phyloP scores from a whole-genome alignment of 1,139 yeast species.

The Yamadazyma atlantica region DNA sequence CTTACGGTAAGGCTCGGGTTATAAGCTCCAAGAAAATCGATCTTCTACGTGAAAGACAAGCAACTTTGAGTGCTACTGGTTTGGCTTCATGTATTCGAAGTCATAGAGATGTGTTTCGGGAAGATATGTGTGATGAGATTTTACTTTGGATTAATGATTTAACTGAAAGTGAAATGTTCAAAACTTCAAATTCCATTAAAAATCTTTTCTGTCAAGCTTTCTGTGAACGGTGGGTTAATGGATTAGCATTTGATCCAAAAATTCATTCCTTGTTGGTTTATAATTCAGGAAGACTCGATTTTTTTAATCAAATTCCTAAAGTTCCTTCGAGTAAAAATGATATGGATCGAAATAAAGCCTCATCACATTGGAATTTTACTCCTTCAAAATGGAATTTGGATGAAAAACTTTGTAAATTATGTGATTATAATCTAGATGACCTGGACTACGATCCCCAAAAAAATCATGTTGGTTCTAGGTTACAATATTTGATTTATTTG shows the following conservation, averaged over 20 bases:
- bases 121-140: constrained; percentile 78
- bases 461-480: constrained; percentile 61
- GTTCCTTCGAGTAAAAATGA: constrained; percentile 17
- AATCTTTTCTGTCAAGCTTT: constrained; percentile 57
- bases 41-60: constrained; percentile 54
- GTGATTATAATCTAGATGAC: constrained; percentile 41
- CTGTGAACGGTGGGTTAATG: constrained; percentile 55
- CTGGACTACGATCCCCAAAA: constrained; percentile 26
- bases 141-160: constrained; percentile 64
- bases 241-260: constrained; percentile 25
- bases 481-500: constrained; percentile 70
- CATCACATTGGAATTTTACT: constrained; percentile 36
- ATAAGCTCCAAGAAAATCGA: constrained; percentile 53
- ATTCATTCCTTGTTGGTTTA: constrained; percentile 19
- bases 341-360: constrained; percentile 9
- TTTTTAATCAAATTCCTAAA: constrained; percentile 35
- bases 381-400: constrained; percentile 45
- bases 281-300: constrained; percentile 33
- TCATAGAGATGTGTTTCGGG: constrained; percentile 70
- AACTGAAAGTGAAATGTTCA: constrained; percentile 54
- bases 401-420: constrained; percentile 39
- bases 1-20: constrained; percentile 69
- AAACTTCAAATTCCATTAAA: constrained; percentile 47
- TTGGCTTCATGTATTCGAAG: constrained; percentile 67
- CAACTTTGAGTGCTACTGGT: constrained; percentile 56